Evolutionary conservation across 352 stramenopile species (phyloP).

Genomic region (Phytophthora lateralis): DNA sequence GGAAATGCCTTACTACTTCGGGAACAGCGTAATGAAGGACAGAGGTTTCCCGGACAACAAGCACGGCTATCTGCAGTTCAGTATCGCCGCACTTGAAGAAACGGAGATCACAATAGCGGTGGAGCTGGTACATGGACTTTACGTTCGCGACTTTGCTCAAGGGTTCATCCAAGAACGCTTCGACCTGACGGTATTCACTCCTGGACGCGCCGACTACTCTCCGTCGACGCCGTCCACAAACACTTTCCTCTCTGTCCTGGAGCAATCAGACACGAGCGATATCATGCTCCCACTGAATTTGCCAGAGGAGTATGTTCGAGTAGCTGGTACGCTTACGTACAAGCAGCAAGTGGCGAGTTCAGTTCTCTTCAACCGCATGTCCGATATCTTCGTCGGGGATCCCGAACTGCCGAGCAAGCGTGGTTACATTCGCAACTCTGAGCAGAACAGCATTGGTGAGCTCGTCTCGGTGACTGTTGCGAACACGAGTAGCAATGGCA

Average conservation of each 20-base stretch:
- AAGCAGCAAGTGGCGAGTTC: slow-evolving; percentile 76
- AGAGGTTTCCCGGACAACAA: slow-evolving; percentile 95
- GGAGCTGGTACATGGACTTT: slow-evolving; percentile 94
- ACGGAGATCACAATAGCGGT: slow-evolving; percentile 91
- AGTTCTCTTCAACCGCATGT: slow-evolving; percentile 91
- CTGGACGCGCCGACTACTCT: slow-evolving; percentile 74
- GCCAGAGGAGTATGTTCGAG: slow-evolving; percentile 66
- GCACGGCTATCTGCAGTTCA: slow-evolving; percentile 93
- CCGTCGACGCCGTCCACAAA: slow-evolving; percentile 60
- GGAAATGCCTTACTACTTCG: slow-evolving; percentile 91
- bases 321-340: slow-evolving; percentile 58
- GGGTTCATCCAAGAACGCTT: slow-evolving; percentile 81
- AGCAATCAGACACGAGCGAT: slow-evolving; percentile 72
- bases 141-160: slow-evolving; percentile 91
- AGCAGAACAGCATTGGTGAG: slow-evolving; percentile 61
- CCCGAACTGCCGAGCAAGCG: slow-evolving; percentile 57
- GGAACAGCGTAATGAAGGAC: slow-evolving; percentile 49
- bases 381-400: slow-evolving; percentile 93
- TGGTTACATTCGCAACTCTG: slow-evolving; percentile 60
- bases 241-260: slow-evolving; percentile 85
- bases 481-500: slow-evolving; percentile 20
- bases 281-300: slow-evolving; percentile 96
- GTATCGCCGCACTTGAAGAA: slow-evolving; percentile 78
- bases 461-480: slow-evolving; percentile 17
- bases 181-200: slow-evolving; percentile 91